Evolutionary conservation across 1,284 basidiomycete genomes (phyloP), one percentile per base, ranked within the genome.

Genomic region (Testicularia cyperi): DNA sequence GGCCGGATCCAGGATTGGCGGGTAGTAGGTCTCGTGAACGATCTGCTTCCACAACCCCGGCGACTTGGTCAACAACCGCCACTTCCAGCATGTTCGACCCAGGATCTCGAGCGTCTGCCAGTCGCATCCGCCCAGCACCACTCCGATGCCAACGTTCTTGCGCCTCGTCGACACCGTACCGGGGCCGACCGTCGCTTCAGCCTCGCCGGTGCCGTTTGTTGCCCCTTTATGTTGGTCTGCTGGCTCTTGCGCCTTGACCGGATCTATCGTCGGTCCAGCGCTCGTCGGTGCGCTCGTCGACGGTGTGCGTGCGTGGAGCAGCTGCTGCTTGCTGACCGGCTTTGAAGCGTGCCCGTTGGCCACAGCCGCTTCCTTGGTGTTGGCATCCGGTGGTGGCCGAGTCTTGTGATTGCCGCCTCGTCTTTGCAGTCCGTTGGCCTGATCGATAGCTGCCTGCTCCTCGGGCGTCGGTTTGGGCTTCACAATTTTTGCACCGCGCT

Each of bases 81-180:
- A 57, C 41, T 67, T 72, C 66, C 66, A 68, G 38, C 72, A 73
- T 2, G 51, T 61, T 15, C 73, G 60, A 8, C 41, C 73, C 12
- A 67, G 34, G 12, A 46, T 44, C 38, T 75, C 73, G 28, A 75
- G 55, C 16, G 57, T 38, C n/a, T 64, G 46, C 48, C 70, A 72
- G 41, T 75, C 73, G 4, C 70, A 48, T 7, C 72, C 68, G 1
- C 66, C 71, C 2, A 67, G 48, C 14, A 61, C 64, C 20, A 72
- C 54, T 40, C 55, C 68, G 21, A 65, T 66, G n/a, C 48, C 46
- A 21, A 54, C n/a, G 5, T 47, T 47, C 33, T 44, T 52, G 28
- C 45, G 45, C n/a, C 48, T 49, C 20, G 35, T 39, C 21, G 33
- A 33, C 15, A 33, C 19, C 24, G 16, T n/a, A 19, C 6, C 31